Percentiles rank a stretch among this genome's conserved stretches.
These are phyloP conservation scores for Colletotrichum liriopes DNA, from an alignment of 2,329 filamentous ascomycete species.

Conservation along the genomic window DNA sequence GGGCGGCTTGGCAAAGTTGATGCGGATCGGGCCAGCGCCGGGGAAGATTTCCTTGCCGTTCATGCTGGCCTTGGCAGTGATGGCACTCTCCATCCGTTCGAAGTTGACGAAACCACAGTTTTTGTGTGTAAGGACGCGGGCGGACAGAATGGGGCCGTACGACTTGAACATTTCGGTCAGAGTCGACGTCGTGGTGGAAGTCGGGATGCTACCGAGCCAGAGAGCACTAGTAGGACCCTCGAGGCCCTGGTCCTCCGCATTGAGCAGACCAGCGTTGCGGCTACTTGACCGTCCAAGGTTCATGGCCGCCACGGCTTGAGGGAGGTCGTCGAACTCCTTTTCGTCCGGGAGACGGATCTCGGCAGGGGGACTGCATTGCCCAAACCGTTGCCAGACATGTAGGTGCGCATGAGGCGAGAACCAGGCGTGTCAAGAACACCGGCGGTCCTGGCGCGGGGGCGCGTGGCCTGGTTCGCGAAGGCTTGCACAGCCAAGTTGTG, in stretches of 20 bases:
- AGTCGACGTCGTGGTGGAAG: slow-evolving; percentile 96
- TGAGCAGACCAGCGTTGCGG: slow-evolving; percentile 77
- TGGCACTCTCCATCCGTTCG: slow-evolving; percentile 89
- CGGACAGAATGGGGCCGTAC: slow-evolving; percentile 93
- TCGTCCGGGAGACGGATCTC: slow-evolving; percentile 84
- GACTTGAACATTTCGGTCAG: slow-evolving; percentile 94
- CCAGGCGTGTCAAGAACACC: slow-evolving; percentile 88
- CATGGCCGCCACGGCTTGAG: slow-evolving; percentile 87
- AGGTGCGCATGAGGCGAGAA: slow-evolving; percentile 77
- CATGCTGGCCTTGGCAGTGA: slow-evolving; percentile 87
- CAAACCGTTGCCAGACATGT: slow-evolving; percentile 82
- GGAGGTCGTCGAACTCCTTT: slow-evolving; percentile 84
- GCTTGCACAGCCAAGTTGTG: slow-evolving; percentile 96
- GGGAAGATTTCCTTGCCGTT: slow-evolving; percentile 99
- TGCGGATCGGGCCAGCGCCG: slow-evolving; percentile 92
- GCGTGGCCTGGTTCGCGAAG: slow-evolving; percentile 87
- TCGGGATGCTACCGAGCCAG: slow-evolving; percentile 98
- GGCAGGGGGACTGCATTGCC: slow-evolving; percentile 83
- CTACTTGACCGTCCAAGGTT: slow-evolving; percentile 78
- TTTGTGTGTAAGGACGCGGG: slow-evolving; percentile 95
- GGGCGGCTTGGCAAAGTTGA: slow-evolving; percentile 97
- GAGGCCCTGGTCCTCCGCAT: slow-evolving; percentile 82
- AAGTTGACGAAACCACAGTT: slow-evolving; percentile 99
- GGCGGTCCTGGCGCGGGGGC: slow-evolving; percentile 91
- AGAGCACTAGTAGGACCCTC: slow-evolving; percentile 93